Evolutionary conservation across 148 eudicot genomes (phyloP), one percentile per base, ranked within the genome.

Genomic region (Fagopyrum homotropicum): DNA sequence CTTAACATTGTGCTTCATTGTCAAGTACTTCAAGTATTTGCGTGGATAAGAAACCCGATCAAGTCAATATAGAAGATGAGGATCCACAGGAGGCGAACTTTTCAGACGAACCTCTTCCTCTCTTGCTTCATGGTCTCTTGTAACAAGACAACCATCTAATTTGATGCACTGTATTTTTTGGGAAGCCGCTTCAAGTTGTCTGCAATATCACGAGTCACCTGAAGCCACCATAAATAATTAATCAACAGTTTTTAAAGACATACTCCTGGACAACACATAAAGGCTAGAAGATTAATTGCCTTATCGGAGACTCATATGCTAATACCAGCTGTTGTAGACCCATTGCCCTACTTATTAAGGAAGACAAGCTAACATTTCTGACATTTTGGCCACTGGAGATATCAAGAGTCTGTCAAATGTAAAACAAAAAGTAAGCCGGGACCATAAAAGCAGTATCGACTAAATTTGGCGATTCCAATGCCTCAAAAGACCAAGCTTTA

Each of bases 301-400:
- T 86, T 79, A 93, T 97, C 22, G 87, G 88, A 75, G 91, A 86
- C 35, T 97, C 93, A 70, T 91, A 87, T 45, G 97, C 84, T 80
- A 94, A 75, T 48, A 80, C 77, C 70, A 91, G 88, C 81, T 90
- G 85, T 74, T 76, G 86, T 48, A 91, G 85, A 82, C 86, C 83
- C 56, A 81, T 84, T 82, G 84, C 75, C 51, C 86, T 82, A 61
- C 81, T 85, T 45, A 87, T 90, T 45, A 91, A 78, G 56, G 86
- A 91, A 80, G 93, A 83, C 80, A 94, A 80, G 69, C 98, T 96
- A 30, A 80, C 80, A 35, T 87, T 89, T 72, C 88, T 88, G 35
- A 94, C 80, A 72, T 89, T 88, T 81, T 88, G 90, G 80, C 95
- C 90, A 66, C 91, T 85, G 61, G 98, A 91, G 82, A 94, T 81